Conservation (phyloP, 371 early-diverging fungal species). For the Synchytrium microbalum region DNA sequence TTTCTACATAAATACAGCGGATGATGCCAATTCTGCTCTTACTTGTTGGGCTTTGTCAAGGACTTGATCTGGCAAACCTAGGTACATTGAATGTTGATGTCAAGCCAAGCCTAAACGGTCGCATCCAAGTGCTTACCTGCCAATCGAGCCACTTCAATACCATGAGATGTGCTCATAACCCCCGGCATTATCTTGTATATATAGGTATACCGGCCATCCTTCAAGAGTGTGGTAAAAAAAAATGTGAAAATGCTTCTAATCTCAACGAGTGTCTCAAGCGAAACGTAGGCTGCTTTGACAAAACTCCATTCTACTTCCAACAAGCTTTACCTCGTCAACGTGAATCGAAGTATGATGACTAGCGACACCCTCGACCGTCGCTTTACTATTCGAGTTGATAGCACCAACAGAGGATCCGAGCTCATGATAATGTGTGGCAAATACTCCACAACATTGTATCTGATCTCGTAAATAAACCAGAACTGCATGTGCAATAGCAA, state of each 20-base stretch:
- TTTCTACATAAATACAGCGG: too few relatives aligned
- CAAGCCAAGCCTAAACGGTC: too few relatives aligned
- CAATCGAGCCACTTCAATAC: slow-evolving; percentile 21
- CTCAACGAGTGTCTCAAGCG: slow-evolving; percentile 2
- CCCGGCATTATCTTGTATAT: slow-evolving; percentile 21
- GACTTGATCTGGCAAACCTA: too few relatives aligned
- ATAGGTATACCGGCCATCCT: slow-evolving; percentile 12
- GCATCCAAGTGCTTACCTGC: too few relatives aligned
- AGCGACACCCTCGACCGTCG: neutral
- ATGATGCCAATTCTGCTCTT: too few relatives aligned
- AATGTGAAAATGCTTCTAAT: neutral
- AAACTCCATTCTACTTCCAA: neutral
- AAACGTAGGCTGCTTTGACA: neutral
- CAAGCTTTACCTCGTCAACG: neutral
- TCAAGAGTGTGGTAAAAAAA: neutral
- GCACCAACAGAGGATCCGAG: slow-evolving; percentile 24
- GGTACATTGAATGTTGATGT: too few relatives aligned
- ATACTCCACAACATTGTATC: slow-evolving; percentile 60
- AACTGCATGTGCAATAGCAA: slow-evolving; percentile 84
- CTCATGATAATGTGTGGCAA: slow-evolving; percentile 97
- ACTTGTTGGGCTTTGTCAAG: too few relatives aligned
- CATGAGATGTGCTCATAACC: slow-evolving; percentile 16
- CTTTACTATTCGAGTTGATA: neutral
- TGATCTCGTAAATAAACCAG: slow-evolving; percentile 62
- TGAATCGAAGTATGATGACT: neutral